Percentiles rank a stretch among this genome's conserved stretches.
Evolutionary conservation across 1,284 basidiomycete species (phyloP).

Genomic region (Leccinum fallax): DNA sequence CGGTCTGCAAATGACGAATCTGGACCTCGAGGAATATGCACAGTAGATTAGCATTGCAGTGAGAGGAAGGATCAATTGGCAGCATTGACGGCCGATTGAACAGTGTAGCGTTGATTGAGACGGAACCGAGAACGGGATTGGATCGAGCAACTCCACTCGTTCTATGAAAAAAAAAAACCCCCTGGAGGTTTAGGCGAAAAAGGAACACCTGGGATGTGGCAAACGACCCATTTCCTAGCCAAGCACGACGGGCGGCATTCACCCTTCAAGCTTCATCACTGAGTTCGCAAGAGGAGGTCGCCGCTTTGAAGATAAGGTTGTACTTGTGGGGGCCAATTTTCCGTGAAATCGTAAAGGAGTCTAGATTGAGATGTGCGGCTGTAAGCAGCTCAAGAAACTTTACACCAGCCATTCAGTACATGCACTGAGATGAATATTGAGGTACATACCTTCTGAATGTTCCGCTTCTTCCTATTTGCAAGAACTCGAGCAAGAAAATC

Average conservation of each 20-base stretch:
- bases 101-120: slow-evolving; percentile 48
- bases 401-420: slow-evolving; percentile 9
- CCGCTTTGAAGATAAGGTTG: slow-evolving; percentile 43
- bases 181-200: slow-evolving; percentile 44
- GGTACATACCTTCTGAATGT: slow-evolving; percentile 18
- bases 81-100: too few relatives aligned
- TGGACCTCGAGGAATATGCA: too few relatives aligned
- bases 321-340: slow-evolving; percentile 43
- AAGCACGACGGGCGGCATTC: slow-evolving; percentile 50
- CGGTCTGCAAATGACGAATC: slow-evolving; percentile 55
- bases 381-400: slow-evolving; percentile 27
- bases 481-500: slow-evolving; percentile 12
- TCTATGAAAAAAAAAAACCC: too few relatives aligned
- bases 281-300: slow-evolving; percentile 43
- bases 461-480: slow-evolving; percentile 20
- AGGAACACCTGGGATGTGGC: slow-evolving; percentile 46
- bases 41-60: too few relatives aligned
- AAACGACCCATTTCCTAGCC: slow-evolving; percentile 51
- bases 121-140: slow-evolving; percentile 36
- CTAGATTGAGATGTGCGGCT: slow-evolving; percentile 20
- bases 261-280: slow-evolving; percentile 51
- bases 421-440: not conserved
- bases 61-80: too few relatives aligned
- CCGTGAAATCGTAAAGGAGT: slow-evolving; percentile 26
- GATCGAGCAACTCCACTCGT: slow-evolving; percentile 16